A percentile compares a stretch with the other conserved stretches of the same genome.
These are phyloP conservation scores for Alopecurus myosuroides DNA, from an alignment of 176 grass and related monocot genomes.

Conservation along the genomic window DNA sequence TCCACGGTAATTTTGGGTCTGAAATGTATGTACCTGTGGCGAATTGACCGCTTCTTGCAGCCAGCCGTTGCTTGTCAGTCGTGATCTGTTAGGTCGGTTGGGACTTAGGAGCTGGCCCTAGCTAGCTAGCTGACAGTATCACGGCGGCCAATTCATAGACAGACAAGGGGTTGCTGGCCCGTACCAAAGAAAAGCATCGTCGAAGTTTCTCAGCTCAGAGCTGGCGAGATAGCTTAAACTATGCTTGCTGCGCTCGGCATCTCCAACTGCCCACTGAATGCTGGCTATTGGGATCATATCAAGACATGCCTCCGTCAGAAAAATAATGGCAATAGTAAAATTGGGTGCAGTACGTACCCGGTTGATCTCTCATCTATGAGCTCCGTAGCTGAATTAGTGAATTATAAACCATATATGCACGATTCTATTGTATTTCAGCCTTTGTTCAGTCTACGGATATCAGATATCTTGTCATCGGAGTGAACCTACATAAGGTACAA, in stretches of 20 bases:
- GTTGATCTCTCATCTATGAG: neutral
- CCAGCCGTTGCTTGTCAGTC: constrained; percentile 8
- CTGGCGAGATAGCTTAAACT: constrained; percentile 39
- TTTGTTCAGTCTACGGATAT: neutral
- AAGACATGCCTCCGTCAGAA: neutral
- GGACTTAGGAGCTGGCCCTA: neutral
- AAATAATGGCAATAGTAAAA: neutral
- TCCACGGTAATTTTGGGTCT: neutral
- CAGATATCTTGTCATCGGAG: neutral
- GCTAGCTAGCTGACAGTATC: constrained; percentile 5
- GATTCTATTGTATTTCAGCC: too few species aligned
- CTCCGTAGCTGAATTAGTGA: neutral
- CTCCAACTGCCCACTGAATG: neutral
- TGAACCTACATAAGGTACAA: neutral
- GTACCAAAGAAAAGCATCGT: constrained; percentile 30
- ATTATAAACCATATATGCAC: neutral
- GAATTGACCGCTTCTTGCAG: neutral
- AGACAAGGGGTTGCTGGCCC: constrained; percentile 33
- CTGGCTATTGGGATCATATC: neutral
- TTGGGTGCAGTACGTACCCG: neutral
- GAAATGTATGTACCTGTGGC: neutral
- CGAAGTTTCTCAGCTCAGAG: neutral
- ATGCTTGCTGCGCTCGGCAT: neutral
- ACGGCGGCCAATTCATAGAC: neutral
- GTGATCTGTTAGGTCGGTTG: constrained; percentile 28